Conservation (phyloP, 2,329 filamentous ascomycete species). For the Exophiala spinifera region DNA sequence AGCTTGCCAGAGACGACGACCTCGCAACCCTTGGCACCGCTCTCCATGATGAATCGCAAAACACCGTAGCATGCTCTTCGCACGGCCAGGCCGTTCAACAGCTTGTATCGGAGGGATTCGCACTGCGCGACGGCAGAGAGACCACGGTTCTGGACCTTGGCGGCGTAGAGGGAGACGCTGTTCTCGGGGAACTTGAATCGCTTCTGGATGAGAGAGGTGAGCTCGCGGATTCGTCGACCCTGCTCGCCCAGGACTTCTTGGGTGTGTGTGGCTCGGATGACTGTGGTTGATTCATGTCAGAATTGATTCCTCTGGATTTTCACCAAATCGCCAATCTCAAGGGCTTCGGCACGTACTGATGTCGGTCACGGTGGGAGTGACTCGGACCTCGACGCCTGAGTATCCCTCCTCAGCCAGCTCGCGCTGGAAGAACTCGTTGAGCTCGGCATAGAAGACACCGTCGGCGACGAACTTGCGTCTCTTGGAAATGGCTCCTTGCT, state of each 20-base stretch:
- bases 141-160: constrained; percentile 99
- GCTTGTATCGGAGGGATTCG: constrained; percentile 99
- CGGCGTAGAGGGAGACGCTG: constrained; percentile 98
- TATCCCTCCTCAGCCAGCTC: constrained; percentile 99
- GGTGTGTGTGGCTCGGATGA: constrained; percentile 99
- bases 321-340: background rate
- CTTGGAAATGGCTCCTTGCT: constrained; percentile 53
- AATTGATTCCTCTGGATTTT: constrained; percentile 5
- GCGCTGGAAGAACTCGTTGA: constrained; percentile 99
- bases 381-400: constrained; percentile 99
- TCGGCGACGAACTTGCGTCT: constrained; percentile 79
- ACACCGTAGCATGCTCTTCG: constrained; percentile 99
- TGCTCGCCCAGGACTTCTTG: constrained; percentile 99
- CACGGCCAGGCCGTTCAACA: constrained; percentile 98
- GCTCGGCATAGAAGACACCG: constrained; percentile 99
- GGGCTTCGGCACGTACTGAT: constrained; percentile 62
- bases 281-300: constrained; percentile 32
- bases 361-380: constrained; percentile 99
- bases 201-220: constrained; percentile 99
- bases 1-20: constrained; percentile 99
- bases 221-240: constrained; percentile 98
- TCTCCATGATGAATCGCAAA: constrained; percentile 99
- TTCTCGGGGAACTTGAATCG: constrained; percentile 99
- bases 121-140: constrained; percentile 99
- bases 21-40: constrained; percentile 98